Evolutionary conservation across 768 basidiomycete species (phyloP), one percentile per base, ranked within the genome.

Genomic region (Podaxis pistillaris): DNA sequence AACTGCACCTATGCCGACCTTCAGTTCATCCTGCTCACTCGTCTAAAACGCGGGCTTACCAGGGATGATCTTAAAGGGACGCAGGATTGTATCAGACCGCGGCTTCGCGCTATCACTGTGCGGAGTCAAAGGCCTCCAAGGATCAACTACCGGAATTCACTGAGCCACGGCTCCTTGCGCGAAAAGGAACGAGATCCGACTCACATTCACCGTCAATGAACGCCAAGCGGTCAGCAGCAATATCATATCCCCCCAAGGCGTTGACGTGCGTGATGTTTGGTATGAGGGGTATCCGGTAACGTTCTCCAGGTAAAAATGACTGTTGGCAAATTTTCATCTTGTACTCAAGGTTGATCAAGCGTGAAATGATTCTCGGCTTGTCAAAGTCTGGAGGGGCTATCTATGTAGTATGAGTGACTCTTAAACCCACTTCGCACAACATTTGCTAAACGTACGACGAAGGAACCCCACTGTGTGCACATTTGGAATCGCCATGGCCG

Each of bases 401-500:
- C 90, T 93, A 56, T 22, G n/a, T 26, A 51, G 28, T 12, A 57
- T 30, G 24, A 36, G 49, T 58, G 26, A 59, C 33, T 50, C 24
- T 46, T 4, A 1, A 7, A 17, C 44, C 19, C 1, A 8, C 8
- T 17, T 1, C 3, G 44, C 15, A 15, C n/a, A 17, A 46, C 19
- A 22, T 22, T 9, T 17, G 28, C 2, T 15, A 36, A 24, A 70
- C 84, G 30, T 67, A 91, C 93, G 40, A 81, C 86, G 71, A 96
- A 94, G 73, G 93, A 98, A 1, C 95, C 96, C 96, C 96, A 98
- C 68, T 96, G 85, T 0, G 92, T 94, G 78, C 93, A 95, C 56
- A 93, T 91, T 75, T 93, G 95, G 81, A 94, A 96, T 4, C 79
- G 67, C 95, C 95, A 98, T 13, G 88, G 76, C 41, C 93, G 82